A percentile compares a stretch with the other conserved stretches of the same genome.
Evolutionary conservation across 129 eudicot genomes (phyloP).

Genomic region (Cynara cardunculus): DNA sequence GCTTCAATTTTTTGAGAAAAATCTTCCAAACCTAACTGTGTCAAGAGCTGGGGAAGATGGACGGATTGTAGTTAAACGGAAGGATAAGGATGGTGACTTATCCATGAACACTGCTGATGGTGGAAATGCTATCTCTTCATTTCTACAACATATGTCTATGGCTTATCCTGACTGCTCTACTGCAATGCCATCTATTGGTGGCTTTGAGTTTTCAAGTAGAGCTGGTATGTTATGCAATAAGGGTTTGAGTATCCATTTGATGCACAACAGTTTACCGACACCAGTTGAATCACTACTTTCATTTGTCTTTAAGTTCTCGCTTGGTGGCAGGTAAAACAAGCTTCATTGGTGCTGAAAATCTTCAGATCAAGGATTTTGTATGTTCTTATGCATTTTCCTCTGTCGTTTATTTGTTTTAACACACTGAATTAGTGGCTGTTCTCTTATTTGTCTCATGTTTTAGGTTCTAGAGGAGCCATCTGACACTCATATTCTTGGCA

Average conservation of each 20-base stretch:
- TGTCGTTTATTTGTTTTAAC: not conserved
- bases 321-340: conserved; percentile 55
- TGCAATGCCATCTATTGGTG: conserved; percentile 60
- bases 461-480: conserved; percentile 67
- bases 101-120: conserved; percentile 46
- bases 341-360: conserved; percentile 53
- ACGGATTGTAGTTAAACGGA: conserved; percentile 52
- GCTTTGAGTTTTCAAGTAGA: conserved; percentile 55
- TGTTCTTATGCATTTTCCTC: conserved; percentile 25
- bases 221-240: conserved; percentile 28
- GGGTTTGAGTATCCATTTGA: not conserved
- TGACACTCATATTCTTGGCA: conserved; percentile 47
- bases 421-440: not conserved
- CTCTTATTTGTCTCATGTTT: conserved; percentile 9
- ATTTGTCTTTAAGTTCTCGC: not conserved
- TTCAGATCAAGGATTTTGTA: conserved; percentile 69
- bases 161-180: conserved; percentile 58
- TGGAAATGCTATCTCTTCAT: conserved; percentile 52
- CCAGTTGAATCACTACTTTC: not conserved
- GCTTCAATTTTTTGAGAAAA: conserved; percentile 57
- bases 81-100: conserved; percentile 36
- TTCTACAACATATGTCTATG: conserved; percentile 59
- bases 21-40: conserved; percentile 57
- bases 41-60: conserved; percentile 38
- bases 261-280: not conserved